Evolutionary conservation across 2,329 filamentous ascomycete genomes (phyloP).

Genomic region (Trichophyton verrucosum): DNA sequence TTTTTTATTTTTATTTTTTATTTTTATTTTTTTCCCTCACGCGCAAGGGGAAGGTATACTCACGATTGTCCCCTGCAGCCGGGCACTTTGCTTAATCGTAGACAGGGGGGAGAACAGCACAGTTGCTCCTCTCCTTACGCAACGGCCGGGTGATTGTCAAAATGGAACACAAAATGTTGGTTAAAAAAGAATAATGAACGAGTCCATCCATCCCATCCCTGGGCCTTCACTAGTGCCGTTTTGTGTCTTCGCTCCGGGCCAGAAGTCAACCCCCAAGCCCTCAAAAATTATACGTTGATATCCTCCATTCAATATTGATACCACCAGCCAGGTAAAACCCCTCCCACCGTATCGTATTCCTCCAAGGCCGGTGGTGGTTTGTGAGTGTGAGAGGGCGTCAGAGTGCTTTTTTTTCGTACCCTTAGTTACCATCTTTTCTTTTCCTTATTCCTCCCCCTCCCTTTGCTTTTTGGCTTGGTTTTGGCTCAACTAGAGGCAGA

Average conservation of each 20-base stretch:
- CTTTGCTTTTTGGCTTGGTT: not conserved
- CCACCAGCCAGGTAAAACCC: not conserved
- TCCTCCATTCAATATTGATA: not conserved
- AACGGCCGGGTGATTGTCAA: not conserved
- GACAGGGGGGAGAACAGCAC: not conserved
- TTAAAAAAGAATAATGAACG: not conserved
- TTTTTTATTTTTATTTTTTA: not conserved
- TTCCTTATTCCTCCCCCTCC: not conserved
- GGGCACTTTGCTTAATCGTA: not conserved
- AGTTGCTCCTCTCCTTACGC: not conserved
- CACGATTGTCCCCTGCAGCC: not conserved
- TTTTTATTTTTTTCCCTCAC: not conserved
- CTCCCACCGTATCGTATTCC: not conserved
- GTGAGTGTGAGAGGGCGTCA: not conserved
- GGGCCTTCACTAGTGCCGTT: not conserved
- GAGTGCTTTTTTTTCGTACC: not conserved
- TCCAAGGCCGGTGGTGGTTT: not conserved
- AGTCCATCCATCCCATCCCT: not conserved
- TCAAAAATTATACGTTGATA: not conserved
- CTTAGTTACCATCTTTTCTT: not conserved
- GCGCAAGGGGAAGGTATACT: not conserved
- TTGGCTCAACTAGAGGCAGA: not conserved
- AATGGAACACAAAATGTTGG: not conserved
- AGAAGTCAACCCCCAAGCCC: not conserved
- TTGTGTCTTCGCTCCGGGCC: not conserved